phyloP scores from a whole-genome alignment of 495 filamentous ascomycete species.

The Podospora bellae-mahoneyi region DNA sequence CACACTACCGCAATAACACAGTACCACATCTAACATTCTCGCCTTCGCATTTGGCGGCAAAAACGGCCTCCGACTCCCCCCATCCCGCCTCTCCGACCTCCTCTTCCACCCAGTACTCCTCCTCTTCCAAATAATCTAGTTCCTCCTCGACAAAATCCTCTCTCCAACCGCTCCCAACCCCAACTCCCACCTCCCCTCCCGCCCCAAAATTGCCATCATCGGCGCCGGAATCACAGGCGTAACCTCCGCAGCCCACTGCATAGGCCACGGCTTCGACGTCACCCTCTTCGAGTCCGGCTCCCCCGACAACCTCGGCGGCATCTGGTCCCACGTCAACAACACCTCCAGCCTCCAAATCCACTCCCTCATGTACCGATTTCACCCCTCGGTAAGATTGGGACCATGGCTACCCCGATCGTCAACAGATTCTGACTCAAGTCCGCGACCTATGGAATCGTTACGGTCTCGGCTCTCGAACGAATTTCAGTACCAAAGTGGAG shows the following conservation, averaged over 20 bases:
- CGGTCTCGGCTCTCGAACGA: slow-evolving; percentile 64
- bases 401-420: slow-evolving; percentile 69
- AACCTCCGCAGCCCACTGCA: slow-evolving; percentile 76
- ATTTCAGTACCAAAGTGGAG: slow-evolving; percentile 65
- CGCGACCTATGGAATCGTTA: slow-evolving; percentile 72
- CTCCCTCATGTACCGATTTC: slow-evolving; percentile 84
- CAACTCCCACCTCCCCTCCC: slow-evolving; percentile 41
- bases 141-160: slow-evolving; percentile 60
- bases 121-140: slow-evolving; percentile 66
- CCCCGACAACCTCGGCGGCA: slow-evolving; percentile 66
- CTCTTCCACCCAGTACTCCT: slow-evolving; percentile 50
- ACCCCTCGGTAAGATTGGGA: slow-evolving; percentile 74
- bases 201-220: slow-evolving; percentile 74
- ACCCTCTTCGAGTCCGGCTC: slow-evolving; percentile 69
- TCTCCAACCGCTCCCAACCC: slow-evolving; percentile 66
- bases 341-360: slow-evolving; percentile 81
- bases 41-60: neutral
- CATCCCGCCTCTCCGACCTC: slow-evolving; percentile 7
- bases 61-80: neutral
- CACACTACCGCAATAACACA: no score
- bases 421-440: slow-evolving; percentile 70
- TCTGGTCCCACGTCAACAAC: slow-evolving; percentile 79
- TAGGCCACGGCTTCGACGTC: slow-evolving; percentile 84
- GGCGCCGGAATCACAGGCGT: slow-evolving; percentile 81
- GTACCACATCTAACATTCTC: no score